Evolutionary conservation across 139 green algal species (phyloP).

Genomic region (Chlamydomonas asymmetrica): DNA sequence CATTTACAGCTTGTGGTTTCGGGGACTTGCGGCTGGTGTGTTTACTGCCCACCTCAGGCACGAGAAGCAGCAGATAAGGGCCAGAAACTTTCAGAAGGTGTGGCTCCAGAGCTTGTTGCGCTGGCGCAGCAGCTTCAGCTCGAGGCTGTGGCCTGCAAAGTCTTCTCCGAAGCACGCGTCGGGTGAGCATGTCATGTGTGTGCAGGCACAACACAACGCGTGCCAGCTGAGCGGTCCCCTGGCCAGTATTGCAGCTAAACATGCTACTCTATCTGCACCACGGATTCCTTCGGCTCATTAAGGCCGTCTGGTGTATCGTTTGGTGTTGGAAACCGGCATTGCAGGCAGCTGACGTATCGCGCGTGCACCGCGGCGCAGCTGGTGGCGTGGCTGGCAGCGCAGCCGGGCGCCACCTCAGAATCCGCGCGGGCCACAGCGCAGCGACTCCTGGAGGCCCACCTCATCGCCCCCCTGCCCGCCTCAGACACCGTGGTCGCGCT

Average conservation of each 20-base stretch:
- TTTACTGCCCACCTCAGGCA: no score
- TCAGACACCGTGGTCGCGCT: not conserved
- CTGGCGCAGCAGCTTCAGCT: not conserved
- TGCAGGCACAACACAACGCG: no score
- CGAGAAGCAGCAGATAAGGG: no score
- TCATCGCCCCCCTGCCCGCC: slow-evolving; percentile 15
- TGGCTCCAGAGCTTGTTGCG: not conserved
- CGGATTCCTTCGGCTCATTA: not conserved
- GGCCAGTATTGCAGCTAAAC: not conserved
- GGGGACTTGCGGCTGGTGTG: no score
- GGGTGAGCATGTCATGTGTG: no score
- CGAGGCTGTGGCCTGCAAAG: not conserved
- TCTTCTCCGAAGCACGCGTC: no score
- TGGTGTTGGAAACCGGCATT: no score
- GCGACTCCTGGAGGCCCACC: slow-evolving; percentile 38
- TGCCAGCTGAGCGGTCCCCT: no score
- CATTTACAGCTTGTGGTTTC: no score
- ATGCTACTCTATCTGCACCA: not conserved
- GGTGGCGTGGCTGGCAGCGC: slow-evolving; percentile 30
- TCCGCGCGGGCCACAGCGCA: not conserved
- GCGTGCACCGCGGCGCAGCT: slow-evolving; percentile 18
- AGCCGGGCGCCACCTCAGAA: slow-evolving; percentile 5
- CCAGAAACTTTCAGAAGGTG: no score
- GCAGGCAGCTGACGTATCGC: not conserved
- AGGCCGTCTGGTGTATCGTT: not conserved